Evolutionary conservation across 1,139 yeast genomes (phyloP), one percentile per base, ranked within the genome.

Genomic region (Zygoascus sp.): DNA sequence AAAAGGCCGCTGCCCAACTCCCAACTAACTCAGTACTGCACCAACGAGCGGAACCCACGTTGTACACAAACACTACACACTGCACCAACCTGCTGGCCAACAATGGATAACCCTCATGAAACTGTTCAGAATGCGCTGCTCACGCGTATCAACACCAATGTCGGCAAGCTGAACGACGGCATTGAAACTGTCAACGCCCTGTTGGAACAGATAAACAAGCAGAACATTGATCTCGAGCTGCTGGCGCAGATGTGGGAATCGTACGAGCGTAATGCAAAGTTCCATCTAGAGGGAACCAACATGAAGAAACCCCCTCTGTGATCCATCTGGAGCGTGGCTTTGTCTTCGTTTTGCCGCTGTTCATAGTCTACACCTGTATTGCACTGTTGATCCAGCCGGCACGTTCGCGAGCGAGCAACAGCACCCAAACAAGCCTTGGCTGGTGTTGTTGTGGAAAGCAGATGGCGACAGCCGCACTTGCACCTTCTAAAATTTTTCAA

Each of bases 191-290:
- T 87, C 59, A 88, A 87, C 63, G 68, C 73, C 48, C 70, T 79
- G 11, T 66, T 85, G 32, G 77, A 73, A 66, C 80, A 82, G 50
- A 77, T 83, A 47, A 82, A 80, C 58, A 73, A 77, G 54, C 79
- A 79, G 50, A 85, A 85, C 57, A 75, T 81, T 64, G 82, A 85
- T 50, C 74, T 83, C 6, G 95, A 85, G 55, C 71, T 85, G 37
- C 76, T 86, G 46, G 77, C 90, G 2, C 87, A 81, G 58, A 79
- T 88, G 78, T 86, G 95, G 88, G 87, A 81, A 48, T 83, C 80
- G 58, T 88, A 87, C 61, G 76, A 80, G 52, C 75, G 82, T 34
- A 84, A 82, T 58, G 80, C 84, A 3, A 80, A 80, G 56, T 84
- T 81, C 66, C 83, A 85, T 58, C 65, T 87, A 49, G 82, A 83